Conservation (phyloP, 106 monocot genomes). For the Dactylorhiza incarnata region DNA sequence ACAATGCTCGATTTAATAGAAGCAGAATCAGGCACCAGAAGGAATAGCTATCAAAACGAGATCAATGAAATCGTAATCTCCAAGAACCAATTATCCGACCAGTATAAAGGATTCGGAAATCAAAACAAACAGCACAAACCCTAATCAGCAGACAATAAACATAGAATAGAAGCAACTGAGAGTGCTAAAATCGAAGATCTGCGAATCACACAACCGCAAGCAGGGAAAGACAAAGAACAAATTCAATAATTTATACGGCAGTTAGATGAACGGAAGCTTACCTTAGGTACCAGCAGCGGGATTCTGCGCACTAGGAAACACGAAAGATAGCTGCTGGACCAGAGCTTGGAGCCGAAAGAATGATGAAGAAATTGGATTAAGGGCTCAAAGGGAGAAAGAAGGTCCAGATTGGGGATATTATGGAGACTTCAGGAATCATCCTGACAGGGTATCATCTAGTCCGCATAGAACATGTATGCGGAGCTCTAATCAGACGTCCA, state of each 20-base stretch:
- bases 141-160: background rate
- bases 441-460: background rate
- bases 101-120: background rate
- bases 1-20: background rate
- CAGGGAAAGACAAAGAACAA: background rate
- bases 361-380: background rate
- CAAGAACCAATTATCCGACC: background rate
- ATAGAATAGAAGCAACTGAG: background rate
- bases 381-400: background rate
- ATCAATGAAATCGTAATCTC: background rate
- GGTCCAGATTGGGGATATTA: background rate
- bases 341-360: background rate
- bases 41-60: background rate
- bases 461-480: constrained; percentile 6
- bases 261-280: background rate
- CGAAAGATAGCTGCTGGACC: background rate
- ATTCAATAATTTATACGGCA: background rate
- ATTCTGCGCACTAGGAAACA: background rate
- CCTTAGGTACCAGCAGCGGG: background rate
- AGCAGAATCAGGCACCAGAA: background rate
- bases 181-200: background rate
- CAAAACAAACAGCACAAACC: background rate
- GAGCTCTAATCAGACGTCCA: background rate
- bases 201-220: background rate
- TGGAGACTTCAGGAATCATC: background rate